Evolutionary conservation across 208 protist genomes (phyloP).

Genomic region (Wallacemonas sp.): DNA sequence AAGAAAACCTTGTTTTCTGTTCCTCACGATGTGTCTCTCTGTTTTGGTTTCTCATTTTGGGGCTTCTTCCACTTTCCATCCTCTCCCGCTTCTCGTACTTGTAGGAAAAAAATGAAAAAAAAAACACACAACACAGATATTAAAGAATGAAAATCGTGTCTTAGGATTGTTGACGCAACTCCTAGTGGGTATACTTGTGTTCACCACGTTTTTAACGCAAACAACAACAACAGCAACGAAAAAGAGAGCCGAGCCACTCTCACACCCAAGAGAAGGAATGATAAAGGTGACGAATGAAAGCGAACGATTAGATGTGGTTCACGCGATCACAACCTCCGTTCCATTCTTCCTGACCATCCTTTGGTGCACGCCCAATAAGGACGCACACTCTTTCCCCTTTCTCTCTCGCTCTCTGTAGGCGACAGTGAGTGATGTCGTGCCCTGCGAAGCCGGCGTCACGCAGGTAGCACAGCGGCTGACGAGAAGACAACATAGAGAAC

Average conservation of each 20-base stretch:
- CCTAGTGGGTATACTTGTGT: slow-evolving; percentile 16
- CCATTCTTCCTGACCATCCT: no score
- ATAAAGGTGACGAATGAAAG: no score
- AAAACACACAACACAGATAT: slow-evolving; percentile 4
- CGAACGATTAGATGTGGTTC: no score
- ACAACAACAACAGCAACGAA: neutral
- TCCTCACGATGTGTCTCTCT: no score
- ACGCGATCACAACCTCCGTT: no score
- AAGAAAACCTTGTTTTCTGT: no score
- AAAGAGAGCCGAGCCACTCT: neutral
- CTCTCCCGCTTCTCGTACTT: neutral
- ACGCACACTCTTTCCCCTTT: neutral
- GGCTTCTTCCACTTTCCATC: neutral
- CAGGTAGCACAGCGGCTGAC: no score
- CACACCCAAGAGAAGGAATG: no score
- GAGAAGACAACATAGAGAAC: no score
- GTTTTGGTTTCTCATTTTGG: neutral
- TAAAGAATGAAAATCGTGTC: neutral
- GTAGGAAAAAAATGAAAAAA: slow-evolving; percentile 15
- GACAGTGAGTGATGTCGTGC: neutral
- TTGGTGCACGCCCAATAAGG: no score
- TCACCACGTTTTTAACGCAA: neutral
- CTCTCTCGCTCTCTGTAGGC: neutral
- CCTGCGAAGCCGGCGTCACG: no score
- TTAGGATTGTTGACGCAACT: neutral